These are phyloP conservation scores for Protoeuglena noctilucae DNA, from an alignment of 139 green algal species.

Conservation along the genomic window DNA sequence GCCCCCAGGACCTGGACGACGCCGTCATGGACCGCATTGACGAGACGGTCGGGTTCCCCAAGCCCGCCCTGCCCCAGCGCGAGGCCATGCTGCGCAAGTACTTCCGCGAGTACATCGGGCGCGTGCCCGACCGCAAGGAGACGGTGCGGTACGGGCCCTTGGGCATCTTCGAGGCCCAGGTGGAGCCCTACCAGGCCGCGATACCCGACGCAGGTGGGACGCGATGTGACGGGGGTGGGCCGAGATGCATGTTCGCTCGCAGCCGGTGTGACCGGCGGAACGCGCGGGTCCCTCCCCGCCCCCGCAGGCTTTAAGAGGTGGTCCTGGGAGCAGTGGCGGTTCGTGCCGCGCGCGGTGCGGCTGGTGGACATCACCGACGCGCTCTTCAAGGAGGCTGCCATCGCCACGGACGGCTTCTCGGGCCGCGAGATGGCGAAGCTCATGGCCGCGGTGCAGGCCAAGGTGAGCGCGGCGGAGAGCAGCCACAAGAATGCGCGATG, in stretches of 20 bases:
- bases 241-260: not conserved
- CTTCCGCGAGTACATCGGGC: conserved; percentile 4
- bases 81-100: conserved; percentile 8
- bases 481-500: not conserved
- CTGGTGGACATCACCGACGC: not conserved
- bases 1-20: conserved; percentile 26
- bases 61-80: conserved; percentile 5
- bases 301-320: no score
- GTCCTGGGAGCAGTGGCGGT: not conserved
- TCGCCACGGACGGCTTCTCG: conserved; percentile 9
- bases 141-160: not conserved
- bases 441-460: conserved; percentile 7
- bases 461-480: not conserved
- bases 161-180: not conserved
- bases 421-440: conserved; percentile 11
- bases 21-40: conserved; percentile 27
- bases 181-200: not conserved
- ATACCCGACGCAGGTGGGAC: not conserved
- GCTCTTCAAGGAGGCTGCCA: conserved; percentile 1
- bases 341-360: not conserved
- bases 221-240: not conserved
- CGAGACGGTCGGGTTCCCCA: conserved; percentile 10
- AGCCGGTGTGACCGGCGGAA: not conserved
- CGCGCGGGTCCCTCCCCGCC: no score
- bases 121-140: not conserved